A percentile compares a stretch with the other conserved stretches of the same genome.
These are phyloP conservation scores for Exserohilum turcica DNA, from an alignment of 2,329 filamentous ascomycete species.

Conservation along the genomic window DNA sequence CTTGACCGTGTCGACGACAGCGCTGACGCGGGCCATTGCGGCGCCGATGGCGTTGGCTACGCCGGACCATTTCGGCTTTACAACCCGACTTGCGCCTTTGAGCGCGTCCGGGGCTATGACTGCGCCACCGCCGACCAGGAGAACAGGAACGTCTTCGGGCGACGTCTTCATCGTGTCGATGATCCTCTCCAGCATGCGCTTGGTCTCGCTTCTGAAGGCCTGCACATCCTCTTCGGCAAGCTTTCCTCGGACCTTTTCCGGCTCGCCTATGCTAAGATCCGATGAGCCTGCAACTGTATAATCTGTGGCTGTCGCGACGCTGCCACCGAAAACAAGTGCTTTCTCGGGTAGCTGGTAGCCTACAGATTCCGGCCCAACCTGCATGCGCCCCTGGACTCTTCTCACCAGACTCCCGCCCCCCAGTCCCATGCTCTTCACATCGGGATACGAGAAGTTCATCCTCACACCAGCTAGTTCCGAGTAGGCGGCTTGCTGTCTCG, in stretches of 20 bases:
- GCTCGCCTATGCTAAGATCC: slow-evolving; percentile 52
- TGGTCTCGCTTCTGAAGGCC: slow-evolving; percentile 52
- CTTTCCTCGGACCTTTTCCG: slow-evolving; percentile 43
- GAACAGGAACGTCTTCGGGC: slow-evolving; percentile 62
- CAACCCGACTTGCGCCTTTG: slow-evolving; percentile 60
- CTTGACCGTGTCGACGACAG: slow-evolving; percentile 50
- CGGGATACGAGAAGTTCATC: slow-evolving; percentile 62
- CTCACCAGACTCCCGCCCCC: slow-evolving; percentile 64
- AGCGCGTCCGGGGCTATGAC: slow-evolving; percentile 63
- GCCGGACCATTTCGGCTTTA: slow-evolving; percentile 62
- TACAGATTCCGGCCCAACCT: slow-evolving; percentile 66
- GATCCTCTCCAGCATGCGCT: slow-evolving; percentile 59
- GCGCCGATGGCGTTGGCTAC: slow-evolving; percentile 70
- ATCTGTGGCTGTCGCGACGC: slow-evolving; percentile 65
- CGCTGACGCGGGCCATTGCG: slow-evolving; percentile 64
- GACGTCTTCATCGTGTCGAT: slow-evolving; percentile 69
- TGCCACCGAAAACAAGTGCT: slow-evolving; percentile 62
- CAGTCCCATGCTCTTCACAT: slow-evolving; percentile 64
- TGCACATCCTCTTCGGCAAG: slow-evolving; percentile 44
- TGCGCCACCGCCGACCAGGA: slow-evolving; percentile 68
- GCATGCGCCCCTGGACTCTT: slow-evolving; percentile 46
- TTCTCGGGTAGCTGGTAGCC: slow-evolving; percentile 62
- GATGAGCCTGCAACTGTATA: slow-evolving; percentile 49
- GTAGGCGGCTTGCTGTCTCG: slow-evolving; percentile 66
- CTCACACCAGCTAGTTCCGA: slow-evolving; percentile 66